Conservation (phyloP, 805 yeast genomes). For the Zygoascus bituminiphila region DNA sequence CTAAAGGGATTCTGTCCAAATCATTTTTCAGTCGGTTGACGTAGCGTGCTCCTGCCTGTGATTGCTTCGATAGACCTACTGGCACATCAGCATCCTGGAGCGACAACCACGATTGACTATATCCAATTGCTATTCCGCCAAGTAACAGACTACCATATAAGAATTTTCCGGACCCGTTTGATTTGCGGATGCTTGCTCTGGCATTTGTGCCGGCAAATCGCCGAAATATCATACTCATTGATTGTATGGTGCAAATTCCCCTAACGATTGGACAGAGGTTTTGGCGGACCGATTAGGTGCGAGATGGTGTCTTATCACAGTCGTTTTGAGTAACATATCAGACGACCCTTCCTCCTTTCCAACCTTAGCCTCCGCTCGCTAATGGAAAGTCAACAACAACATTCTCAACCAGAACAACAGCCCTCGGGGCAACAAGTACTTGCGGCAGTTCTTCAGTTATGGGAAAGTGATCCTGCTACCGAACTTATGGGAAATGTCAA, state of each 20-base stretch:
- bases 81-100: neutral
- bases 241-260: no score
- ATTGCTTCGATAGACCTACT: neutral
- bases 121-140: neutral
- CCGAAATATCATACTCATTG: neutral
- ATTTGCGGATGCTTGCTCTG: neutral
- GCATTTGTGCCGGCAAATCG: neutral
- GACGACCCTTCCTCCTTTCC: neutral
- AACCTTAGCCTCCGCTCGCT: neutral
- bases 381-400: neutral
- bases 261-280: no score
- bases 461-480: slow-evolving; percentile 60
- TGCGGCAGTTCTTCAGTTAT: slow-evolving; percentile 50
- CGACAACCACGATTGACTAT: neutral
- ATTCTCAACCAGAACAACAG: slow-evolving; percentile 7
- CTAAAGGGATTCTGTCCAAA: slow-evolving; percentile 37
- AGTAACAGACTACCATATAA: neutral
- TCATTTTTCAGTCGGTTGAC: neutral
- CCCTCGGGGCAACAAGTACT: slow-evolving; percentile 55
- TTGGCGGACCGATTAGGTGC: no score
- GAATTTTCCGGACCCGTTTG: neutral
- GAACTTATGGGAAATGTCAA: slow-evolving; percentile 51
- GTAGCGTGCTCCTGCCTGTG: neutral
- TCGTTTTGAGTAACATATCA: neutral
- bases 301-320: no score